Evolutionary conservation across 768 basidiomycete species (phyloP).

Genomic region (Pleurotus djamor): DNA sequence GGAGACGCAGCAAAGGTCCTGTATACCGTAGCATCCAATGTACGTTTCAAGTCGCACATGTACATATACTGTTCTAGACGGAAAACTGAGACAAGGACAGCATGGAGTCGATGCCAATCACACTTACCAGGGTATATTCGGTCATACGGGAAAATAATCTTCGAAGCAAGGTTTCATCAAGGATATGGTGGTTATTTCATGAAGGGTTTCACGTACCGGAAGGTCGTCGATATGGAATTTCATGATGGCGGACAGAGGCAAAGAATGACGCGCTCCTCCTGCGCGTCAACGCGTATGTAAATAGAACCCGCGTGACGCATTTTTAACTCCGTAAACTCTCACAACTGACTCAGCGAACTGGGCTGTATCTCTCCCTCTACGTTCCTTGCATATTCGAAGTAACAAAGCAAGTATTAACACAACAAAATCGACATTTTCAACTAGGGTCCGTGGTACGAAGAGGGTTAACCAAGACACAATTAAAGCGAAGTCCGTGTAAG

Average conservation of each 20-base stretch:
- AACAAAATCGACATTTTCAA: too few relatives aligned
- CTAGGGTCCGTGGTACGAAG: too few relatives aligned
- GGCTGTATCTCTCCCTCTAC: neutral
- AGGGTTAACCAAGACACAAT: neutral
- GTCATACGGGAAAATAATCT: conserved; percentile 93
- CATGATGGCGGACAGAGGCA: conserved; percentile 38
- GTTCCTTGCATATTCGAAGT: too few relatives aligned
- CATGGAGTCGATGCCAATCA: neutral
- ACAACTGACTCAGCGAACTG: neutral
- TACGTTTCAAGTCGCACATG: conserved; percentile 98
- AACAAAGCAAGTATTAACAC: too few relatives aligned
- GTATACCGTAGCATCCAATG: conserved; percentile 86
- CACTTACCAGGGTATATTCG: conserved; percentile 87
- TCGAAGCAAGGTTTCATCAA: conserved; percentile 7
- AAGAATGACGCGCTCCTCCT: neutral
- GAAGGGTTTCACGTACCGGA: conserved; percentile 45
- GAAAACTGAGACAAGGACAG: conserved; percentile 6
- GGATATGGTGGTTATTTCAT: neutral
- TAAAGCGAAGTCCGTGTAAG: neutral
- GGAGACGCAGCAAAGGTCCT: neutral
- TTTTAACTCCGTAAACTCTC: neutral
- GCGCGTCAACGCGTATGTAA: too few relatives aligned
- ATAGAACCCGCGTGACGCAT: too few relatives aligned
- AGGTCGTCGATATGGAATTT: conserved; percentile 83
- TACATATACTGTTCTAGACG: conserved; percentile 94